Conservation (phyloP, 345 rosid species). For the Combretum micranthum region DNA sequence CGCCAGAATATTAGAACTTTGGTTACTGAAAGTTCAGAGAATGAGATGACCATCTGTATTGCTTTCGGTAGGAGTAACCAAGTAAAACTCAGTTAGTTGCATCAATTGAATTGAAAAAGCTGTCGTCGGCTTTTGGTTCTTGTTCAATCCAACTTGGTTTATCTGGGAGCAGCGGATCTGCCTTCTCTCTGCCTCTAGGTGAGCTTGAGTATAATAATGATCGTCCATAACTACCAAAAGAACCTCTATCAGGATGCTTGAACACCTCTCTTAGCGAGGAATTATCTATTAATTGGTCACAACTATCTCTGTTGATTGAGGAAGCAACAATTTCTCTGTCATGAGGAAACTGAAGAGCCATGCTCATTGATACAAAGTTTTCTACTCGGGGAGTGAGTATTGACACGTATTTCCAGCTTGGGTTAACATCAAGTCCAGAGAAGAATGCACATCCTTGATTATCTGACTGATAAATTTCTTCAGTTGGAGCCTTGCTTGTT, state of each 20-base stretch:
- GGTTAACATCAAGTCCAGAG: constrained; percentile 13
- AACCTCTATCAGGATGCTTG: not conserved
- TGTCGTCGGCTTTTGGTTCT: not conserved
- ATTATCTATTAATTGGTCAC: not conserved
- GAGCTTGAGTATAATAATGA: not conserved
- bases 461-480: constrained; percentile 9
- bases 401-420: constrained; percentile 18
- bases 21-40: too few relatives aligned
- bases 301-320: constrained; percentile 5
- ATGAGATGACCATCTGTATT: too few relatives aligned
- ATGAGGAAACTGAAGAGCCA: constrained; percentile 17
- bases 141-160: constrained; percentile 2
- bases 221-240: not conserved
- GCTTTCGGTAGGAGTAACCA: not conserved
- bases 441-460: constrained; percentile 8
- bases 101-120: not conserved
- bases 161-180: not conserved
- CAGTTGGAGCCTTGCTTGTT: constrained; percentile 9
- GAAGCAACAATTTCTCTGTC: constrained; percentile 19
- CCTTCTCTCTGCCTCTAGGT: not conserved
- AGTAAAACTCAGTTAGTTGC: not conserved
- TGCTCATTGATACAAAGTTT: constrained; percentile 7
- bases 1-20: too few relatives aligned
- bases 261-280: not conserved
- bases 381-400: constrained; percentile 9